Evolutionary conservation across 495 filamentous ascomycete species (phyloP).

Genomic region (Pseudevernia furfuracea): DNA sequence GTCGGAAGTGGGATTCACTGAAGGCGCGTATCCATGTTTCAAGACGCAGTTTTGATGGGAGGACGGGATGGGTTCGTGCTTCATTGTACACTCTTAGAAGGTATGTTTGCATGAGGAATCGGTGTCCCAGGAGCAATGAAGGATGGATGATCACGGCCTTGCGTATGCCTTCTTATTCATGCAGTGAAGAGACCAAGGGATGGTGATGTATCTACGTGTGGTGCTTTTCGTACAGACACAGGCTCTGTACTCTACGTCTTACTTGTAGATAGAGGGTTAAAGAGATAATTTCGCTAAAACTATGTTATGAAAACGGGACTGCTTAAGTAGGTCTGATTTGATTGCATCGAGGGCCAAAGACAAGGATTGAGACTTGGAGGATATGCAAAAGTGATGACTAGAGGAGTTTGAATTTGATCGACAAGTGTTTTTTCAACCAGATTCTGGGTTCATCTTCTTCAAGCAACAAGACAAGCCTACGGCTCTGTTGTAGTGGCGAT

Average conservation of each 20-base stretch:
- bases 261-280: not conserved
- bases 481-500: no score
- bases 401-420: no score
- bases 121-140: not conserved
- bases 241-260: not conserved
- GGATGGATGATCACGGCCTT: not conserved
- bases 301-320: not conserved
- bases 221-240: not conserved
- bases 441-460: no score
- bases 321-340: not conserved
- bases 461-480: no score
- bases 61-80: not conserved
- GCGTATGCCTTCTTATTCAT: not conserved
- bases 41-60: not conserved
- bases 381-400: no score
- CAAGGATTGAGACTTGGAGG: no score
- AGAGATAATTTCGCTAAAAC: not conserved
- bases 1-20: not conserved
- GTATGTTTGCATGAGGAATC: not conserved
- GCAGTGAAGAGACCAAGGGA: not conserved
- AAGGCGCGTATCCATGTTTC: not conserved
- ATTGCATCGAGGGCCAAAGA: no score
- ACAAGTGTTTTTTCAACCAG: no score
- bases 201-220: not conserved
- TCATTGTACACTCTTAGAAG: not conserved